Evolutionary conservation across 1,284 basidiomycete genomes (phyloP).

Genomic region (Mrakiaceae sp.): DNA sequence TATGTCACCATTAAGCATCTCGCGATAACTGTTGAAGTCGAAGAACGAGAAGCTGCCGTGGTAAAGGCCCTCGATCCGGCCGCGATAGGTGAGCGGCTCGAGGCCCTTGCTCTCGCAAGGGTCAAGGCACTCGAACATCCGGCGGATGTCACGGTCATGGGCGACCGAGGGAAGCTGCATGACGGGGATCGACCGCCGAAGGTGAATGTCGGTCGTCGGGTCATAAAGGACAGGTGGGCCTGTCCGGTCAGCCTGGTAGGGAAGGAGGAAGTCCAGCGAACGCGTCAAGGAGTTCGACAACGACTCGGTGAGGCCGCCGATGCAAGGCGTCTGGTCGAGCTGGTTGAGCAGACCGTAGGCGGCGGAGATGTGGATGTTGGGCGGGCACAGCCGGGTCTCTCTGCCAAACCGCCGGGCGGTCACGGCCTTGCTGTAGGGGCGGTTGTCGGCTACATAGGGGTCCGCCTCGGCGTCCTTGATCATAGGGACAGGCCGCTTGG

Average conservation of each 20-base stretch:
- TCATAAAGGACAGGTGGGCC: background rate
- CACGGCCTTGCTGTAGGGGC: no score
- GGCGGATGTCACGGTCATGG: constrained; percentile 36
- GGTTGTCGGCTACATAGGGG: no score
- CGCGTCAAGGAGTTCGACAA: constrained; percentile 3
- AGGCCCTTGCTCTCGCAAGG: constrained; percentile 36
- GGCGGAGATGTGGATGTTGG: constrained; percentile 12
- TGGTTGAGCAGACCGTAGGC: constrained; percentile 5
- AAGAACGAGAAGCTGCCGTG: constrained; percentile 43
- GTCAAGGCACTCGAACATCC: constrained; percentile 35
- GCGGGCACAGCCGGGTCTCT: no score
- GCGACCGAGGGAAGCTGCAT: constrained; percentile 24
- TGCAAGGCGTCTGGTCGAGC: constrained; percentile 6
- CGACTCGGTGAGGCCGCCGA: constrained; percentile 1
- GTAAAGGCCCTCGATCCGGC: constrained; percentile 39
- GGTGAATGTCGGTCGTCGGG: background rate
- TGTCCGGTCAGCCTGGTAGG: background rate
- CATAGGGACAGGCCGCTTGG: no score
- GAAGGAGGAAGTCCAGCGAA: background rate
- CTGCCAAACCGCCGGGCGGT: no score
- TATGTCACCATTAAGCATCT: constrained; percentile 39
- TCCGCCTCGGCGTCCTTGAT: no score
- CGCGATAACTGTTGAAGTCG: constrained; percentile 41
- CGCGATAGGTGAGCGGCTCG: constrained; percentile 33
- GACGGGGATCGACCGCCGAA: constrained; percentile 18